Evolutionary conservation across 2,329 filamentous ascomycete species (phyloP), one percentile per base, ranked within the genome.

Genomic region (Fusarium torulosum): DNA sequence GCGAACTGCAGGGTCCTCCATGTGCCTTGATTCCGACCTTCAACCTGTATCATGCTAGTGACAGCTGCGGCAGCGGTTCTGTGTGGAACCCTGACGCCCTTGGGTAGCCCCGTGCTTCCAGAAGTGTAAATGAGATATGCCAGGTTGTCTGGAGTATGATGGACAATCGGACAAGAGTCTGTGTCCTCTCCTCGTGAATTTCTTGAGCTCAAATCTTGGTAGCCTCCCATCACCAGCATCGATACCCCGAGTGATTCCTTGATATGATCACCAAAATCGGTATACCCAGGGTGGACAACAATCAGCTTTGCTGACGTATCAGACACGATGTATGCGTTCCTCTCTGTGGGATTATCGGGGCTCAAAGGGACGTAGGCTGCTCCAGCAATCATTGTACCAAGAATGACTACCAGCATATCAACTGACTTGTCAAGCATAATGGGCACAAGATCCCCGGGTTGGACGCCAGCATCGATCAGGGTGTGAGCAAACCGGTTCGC

Each of bases 291-390:
- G 5, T 52, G 53, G 21, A 57, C 20, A 23, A 72, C 52, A 9
- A 66, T 23, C 6, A 70, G 42, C 20, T 47, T 66, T 3, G 70
- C 66, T 0, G 29, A 29, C 0, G 60, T 55, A 23, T 73, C 71
- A 21, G 57, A 38, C 14, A 68, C 61, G 9, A 73, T 69, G 43
- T 66, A 70, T 0, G 47, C 43, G 33, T 72, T 72, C 7, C 71
- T 68, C 6, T 67, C 56, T 0, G 14, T 23, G 3, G 66, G 68
- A 14, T 72, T 73, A 1, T 71, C 66, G 4, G 68, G 66, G 31
- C 68, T 72, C 10, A 73, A 42, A 19, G 71, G 69, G 3, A 72
- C 53, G 8, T 70, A 72, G 1, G 70, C 65, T 4, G 45, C 59
- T 3, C 70, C 69, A 10, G 67, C 53, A 17, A 69, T 69, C 38